These are phyloP conservation scores for Monilinia polystroma DNA, from an alignment of 2,329 filamentous ascomycete species.

Conservation along the genomic window DNA sequence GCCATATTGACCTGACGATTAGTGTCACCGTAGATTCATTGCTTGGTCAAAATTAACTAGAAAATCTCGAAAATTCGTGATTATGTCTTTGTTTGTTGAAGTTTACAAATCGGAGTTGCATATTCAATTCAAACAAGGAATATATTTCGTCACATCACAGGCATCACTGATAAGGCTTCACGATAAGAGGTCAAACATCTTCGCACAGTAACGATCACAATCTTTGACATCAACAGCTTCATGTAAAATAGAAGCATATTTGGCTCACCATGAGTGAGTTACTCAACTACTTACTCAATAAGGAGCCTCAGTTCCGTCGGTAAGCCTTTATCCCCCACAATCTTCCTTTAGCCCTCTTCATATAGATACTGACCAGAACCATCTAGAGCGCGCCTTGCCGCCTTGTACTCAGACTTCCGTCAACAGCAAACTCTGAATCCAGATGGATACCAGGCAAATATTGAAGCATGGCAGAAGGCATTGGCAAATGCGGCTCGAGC, in stretches of 20 bases:
- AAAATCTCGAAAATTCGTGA: neutral
- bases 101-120: slow-evolving; percentile 7
- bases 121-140: slow-evolving; percentile 4
- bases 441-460: slow-evolving; percentile 80
- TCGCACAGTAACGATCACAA: slow-evolving; percentile 13
- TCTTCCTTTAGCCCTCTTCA: neutral
- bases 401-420: slow-evolving; percentile 85
- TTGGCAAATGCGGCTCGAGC: slow-evolving; percentile 66
- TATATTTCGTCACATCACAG: slow-evolving; percentile 20
- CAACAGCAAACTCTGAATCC: slow-evolving; percentile 74
- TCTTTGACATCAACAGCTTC: slow-evolving; percentile 1
- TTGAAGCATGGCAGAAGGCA: slow-evolving; percentile 74
- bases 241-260: slow-evolving; percentile 17
- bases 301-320: slow-evolving; percentile 62
- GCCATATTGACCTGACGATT: slow-evolving; percentile 33
- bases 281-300: slow-evolving; percentile 61
- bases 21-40: slow-evolving; percentile 17
- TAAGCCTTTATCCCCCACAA: slow-evolving; percentile 37
- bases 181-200: slow-evolving; percentile 26
- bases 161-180: slow-evolving; percentile 25
- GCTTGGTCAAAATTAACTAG: neutral
- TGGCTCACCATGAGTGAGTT: slow-evolving; percentile 59
- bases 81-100: slow-evolving; percentile 2
- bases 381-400: slow-evolving; percentile 70
- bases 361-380: slow-evolving; percentile 13